Evolutionary conservation across 2,329 filamentous ascomycete genomes (phyloP), one percentile per base, ranked within the genome.

Genomic region (Hypoxylon sp.): DNA sequence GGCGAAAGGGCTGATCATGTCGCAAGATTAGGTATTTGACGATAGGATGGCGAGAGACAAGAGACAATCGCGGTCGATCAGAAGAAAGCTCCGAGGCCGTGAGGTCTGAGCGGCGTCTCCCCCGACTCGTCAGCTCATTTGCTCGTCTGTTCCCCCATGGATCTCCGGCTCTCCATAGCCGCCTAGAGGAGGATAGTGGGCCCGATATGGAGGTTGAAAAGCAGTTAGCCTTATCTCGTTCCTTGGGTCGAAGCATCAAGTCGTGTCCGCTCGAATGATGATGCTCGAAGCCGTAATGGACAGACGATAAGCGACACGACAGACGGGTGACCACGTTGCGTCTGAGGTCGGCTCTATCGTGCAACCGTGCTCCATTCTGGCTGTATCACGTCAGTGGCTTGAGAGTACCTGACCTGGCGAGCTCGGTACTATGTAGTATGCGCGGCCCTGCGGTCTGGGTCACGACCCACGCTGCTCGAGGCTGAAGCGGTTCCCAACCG

Each of bases 251-350:
- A 48, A 21, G 52, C 15, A 48, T 3, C 18, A 59, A 21, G 21
- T 13, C 43, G 33, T 48, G 13, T 56, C 27, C 51, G 35, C 35
- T 56, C 43, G 45, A 51, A 46, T 21, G 41, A 53, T 40, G 33
- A 49, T 60, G 50, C 31, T 48, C 29, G 38, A 54, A 54, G 33
- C 41, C 48, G 43, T 33, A 26, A 37, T 33, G 51, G 41, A 50
- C 43, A 63, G 56, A 54, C 47, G 55, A 50, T 40, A 63, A 58
- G 56, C 47, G 55, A 58, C 60, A 65, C 60, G 60, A 58, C 55
- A 62, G 55, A 50, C 52, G 53, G 63, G 58, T 50, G 58, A 55
- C 57, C 63, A 65, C 63, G 60, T 65, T 62, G 62, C 55, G 20
- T 17, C 3, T 48, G 20, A 54, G 58, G 45, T 43, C 31, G 31